Conservation (phyloP, 306 rosid species). For the Neltuma alba region DNA sequence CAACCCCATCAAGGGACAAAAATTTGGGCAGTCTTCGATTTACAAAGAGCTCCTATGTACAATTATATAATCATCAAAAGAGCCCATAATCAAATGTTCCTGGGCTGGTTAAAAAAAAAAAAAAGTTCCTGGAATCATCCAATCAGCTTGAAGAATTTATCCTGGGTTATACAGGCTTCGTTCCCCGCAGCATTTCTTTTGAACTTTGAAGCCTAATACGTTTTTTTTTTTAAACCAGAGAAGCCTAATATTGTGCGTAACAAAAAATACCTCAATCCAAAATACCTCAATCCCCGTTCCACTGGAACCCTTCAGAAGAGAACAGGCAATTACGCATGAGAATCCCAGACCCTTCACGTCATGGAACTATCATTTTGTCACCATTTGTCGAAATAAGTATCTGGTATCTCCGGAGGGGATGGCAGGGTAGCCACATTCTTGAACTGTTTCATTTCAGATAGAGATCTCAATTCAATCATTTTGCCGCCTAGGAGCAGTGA, state of each 20-base stretch:
- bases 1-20: neutral
- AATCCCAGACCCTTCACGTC: neutral
- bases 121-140: too few species aligned
- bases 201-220: neutral
- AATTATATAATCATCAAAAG: neutral
- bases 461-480: constrained; percentile 22
- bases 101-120: too few species aligned
- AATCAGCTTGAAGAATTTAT: neutral
- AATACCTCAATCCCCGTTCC: neutral
- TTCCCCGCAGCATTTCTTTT: neutral
- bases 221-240: too few species aligned
- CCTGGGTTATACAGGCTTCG: neutral
- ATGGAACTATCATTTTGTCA: neutral
- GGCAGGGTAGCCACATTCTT: constrained; percentile 65
- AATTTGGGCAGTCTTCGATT: neutral
- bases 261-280: neutral
- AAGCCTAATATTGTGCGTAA: neutral
- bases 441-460: constrained; percentile 54
- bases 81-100: neutral
- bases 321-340: neutral
- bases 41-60: neutral
- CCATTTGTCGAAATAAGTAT: constrained; percentile 42
- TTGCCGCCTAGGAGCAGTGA: neutral
- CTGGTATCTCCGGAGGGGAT: constrained; percentile 67
- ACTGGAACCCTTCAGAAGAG: neutral